These are phyloP conservation scores for Amylostereum areolatum DNA, from an alignment of 1,284 basidiomycete species.

Conservation along the genomic window DNA sequence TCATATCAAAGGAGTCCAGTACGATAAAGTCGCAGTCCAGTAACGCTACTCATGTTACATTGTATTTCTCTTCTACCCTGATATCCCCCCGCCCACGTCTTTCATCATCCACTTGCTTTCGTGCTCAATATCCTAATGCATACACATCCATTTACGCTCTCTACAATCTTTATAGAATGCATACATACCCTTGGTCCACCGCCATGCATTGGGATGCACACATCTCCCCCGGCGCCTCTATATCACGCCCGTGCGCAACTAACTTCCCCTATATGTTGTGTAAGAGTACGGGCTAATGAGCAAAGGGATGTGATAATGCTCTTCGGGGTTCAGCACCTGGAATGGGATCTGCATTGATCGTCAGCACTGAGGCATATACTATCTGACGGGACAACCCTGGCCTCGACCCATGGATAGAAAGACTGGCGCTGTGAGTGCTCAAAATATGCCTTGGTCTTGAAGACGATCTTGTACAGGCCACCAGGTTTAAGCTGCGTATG, in stretches of 20 bases:
- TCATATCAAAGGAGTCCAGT: conserved; percentile 68
- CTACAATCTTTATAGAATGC: no score
- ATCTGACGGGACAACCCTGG: conserved; percentile 23
- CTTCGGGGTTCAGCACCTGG: conserved; percentile 56
- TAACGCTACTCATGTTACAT: conserved; percentile 15
- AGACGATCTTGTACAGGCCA: conserved; percentile 79
- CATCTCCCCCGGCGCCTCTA: background rate
- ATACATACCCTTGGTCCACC: no score
- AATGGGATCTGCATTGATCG: conserved; percentile 61
- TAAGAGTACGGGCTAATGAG: conserved; percentile 89
- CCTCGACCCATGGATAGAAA: conserved; percentile 90
- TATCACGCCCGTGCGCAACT: background rate
- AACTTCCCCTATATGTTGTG: conserved; percentile 89
- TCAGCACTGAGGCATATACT: conserved; percentile 1
- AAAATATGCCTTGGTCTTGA: conserved; percentile 83
- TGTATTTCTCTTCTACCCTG: no score
- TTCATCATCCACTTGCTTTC: background rate
- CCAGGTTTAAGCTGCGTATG: conserved; percentile 35
- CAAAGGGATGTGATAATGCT: conserved; percentile 90
- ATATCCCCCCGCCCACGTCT: background rate
- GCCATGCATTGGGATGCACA: background rate
- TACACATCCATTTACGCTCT: no score
- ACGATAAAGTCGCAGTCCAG: conserved; percentile 65
- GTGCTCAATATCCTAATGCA: background rate
- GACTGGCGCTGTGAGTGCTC: conserved; percentile 52